phyloP scores from a whole-genome alignment of 2,329 filamentous ascomycete genomes.

The Colletotrichum salicis region DNA sequence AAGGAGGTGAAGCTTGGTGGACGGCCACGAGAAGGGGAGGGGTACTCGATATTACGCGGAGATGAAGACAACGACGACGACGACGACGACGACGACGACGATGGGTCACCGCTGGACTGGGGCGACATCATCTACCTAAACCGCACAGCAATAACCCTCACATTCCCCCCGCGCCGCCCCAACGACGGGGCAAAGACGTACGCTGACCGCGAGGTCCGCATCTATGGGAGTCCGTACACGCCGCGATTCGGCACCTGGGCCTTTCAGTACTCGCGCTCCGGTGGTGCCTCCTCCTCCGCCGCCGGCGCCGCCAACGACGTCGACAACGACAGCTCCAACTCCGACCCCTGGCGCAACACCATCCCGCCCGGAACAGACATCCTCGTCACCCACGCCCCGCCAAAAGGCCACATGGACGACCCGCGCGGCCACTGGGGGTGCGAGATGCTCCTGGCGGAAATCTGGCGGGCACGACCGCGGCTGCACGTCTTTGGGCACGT shows the following conservation, averaged over 20 bases:
- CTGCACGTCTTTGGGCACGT: constrained; percentile 53
- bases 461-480: constrained; percentile 45
- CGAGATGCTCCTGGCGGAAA: constrained; percentile 42
- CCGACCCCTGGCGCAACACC: constrained; percentile 42
- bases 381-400: constrained; percentile 52
- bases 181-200: background rate
- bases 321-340: background rate
- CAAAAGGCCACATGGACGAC: constrained; percentile 49
- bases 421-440: constrained; percentile 43
- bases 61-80: constrained; percentile 1
- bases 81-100: background rate
- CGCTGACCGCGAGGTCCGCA: constrained; percentile 35
- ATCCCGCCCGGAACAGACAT: constrained; percentile 46
- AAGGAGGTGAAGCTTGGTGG: background rate
- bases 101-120: constrained; percentile 37
- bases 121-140: constrained; percentile 41
- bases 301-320: background rate
- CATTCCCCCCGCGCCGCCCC: constrained; percentile 38
- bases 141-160: constrained; percentile 35
- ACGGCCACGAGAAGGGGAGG: too few species aligned
- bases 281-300: too few species aligned
- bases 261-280: constrained; percentile 51
- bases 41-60: background rate
- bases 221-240: constrained; percentile 50
- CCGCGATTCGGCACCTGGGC: constrained; percentile 49